Evolutionary conservation across 257 asterid species (phyloP), one percentile per base, ranked within the genome.

Genomic region (Oldenlandia corymbosa): DNA sequence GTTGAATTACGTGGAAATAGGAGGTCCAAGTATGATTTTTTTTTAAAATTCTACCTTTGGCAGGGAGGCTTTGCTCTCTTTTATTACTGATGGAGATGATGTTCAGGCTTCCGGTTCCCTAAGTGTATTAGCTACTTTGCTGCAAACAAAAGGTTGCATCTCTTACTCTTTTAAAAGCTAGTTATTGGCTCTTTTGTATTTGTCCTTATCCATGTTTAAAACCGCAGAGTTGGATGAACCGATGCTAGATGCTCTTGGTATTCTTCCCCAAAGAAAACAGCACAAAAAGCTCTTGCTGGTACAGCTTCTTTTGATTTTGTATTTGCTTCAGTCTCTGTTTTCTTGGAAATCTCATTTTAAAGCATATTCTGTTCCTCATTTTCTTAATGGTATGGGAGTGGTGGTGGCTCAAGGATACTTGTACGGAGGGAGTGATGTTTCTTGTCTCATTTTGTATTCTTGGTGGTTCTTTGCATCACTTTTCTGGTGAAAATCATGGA

Each of bases 211-310:
- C 55, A 60, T 64, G 58, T 55, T 41, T 56, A 43, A 66, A 66
- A 54, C 58, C 80, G 75, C 88, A 92, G 99, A 92, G 80, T 78
- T 92, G 78, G 95, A 92, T 65, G 99, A 92, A 75, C 83, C 95
- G 48, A 92, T 85, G 81, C 88, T 89, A 70, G 99, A 92, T 69
- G 97, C 97, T 71, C 91, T 92, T 74, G 99, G 99, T 65, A 85
- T 93, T 76, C 96, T 93, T 68, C 99, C 97, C 51, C 96, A 90
- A 70, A 82, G 97, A 63, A 93, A 90, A 79, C 97, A 93, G 65
- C 97, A 87, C 71, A 93, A 93, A 71, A 90, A 87, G 76, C 85
- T 84, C 69, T 83, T 93, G 62, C 78, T 93, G 95, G 99, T 93
- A 89, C 71, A 91, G 67, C 48, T 70, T 24, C 36, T 62, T 63